These are phyloP conservation scores for Globisporangium megalacanthum DNA, from an alignment of 352 stramenopile genomes.

Conservation along the genomic window DNA sequence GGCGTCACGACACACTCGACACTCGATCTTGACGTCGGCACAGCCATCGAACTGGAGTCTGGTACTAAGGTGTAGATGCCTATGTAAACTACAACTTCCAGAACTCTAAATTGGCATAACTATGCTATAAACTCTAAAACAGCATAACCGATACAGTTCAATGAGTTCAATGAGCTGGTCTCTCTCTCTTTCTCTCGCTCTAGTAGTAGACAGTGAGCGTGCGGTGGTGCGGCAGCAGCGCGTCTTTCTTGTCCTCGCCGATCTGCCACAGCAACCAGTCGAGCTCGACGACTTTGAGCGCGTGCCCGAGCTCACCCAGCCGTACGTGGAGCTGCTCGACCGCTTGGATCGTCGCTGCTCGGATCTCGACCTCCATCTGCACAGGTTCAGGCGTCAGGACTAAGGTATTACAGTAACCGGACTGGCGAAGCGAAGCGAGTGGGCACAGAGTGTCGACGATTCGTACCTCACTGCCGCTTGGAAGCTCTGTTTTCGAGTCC, in stretches of 20 bases:
- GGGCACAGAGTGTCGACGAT: not conserved
- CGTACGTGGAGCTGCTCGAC: slow-evolving; percentile 63
- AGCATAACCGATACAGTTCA: too few relatives aligned
- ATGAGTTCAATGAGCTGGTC: too few relatives aligned
- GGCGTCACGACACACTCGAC: too few relatives aligned
- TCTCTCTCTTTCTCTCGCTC: too few relatives aligned
- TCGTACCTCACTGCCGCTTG: slow-evolving; percentile 56
- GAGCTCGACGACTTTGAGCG: slow-evolving; percentile 70
- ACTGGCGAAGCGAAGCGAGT: too few relatives aligned
- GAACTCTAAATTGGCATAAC: too few relatives aligned
- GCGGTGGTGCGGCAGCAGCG: slow-evolving; percentile 73
- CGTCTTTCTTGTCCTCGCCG: slow-evolving; percentile 73
- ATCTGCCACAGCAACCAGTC: slow-evolving; percentile 89
- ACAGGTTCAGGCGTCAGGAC: not conserved
- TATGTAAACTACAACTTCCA: too few relatives aligned
- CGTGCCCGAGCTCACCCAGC: slow-evolving; percentile 26
- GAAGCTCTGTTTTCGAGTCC: slow-evolving; percentile 50
- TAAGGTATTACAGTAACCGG: too few relatives aligned
- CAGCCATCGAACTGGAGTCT: too few relatives aligned
- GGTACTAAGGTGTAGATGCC: too few relatives aligned
- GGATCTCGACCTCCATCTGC: slow-evolving; percentile 81
- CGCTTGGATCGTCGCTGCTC: slow-evolving; percentile 76
- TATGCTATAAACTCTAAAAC: too few relatives aligned
- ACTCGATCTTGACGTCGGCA: too few relatives aligned
- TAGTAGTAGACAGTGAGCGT: slow-evolving; percentile 88